Evolutionary conservation across 2,329 filamentous ascomycete genomes (phyloP).

Genomic region (Fonsecaea monophora): DNA sequence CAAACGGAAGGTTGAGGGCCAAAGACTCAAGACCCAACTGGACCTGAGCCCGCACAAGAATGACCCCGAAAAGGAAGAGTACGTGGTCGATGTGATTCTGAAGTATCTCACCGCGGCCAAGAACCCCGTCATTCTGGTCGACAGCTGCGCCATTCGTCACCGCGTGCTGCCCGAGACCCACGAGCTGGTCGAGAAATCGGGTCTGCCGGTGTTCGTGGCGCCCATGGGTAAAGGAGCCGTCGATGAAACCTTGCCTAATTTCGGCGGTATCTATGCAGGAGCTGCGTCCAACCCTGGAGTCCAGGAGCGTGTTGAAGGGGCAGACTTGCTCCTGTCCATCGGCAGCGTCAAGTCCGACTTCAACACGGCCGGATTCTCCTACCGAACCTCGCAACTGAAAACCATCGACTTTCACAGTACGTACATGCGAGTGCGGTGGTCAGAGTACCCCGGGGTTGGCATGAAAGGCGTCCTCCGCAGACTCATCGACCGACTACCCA

Average conservation of each 20-base stretch:
- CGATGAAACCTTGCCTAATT: conserved; percentile 56
- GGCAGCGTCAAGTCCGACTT: conserved; percentile 57
- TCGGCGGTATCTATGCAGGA: conserved; percentile 59
- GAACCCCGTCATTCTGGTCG: conserved; percentile 60
- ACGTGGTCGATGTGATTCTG: conserved; percentile 43
- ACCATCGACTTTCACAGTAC: conserved; percentile 83
- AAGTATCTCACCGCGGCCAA: conserved; percentile 54
- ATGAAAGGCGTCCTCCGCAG: conserved; percentile 81
- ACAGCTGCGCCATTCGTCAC: conserved; percentile 56
- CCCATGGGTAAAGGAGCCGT: conserved; percentile 60
- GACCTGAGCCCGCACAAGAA: conserved; percentile 35
- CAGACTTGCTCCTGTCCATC: conserved; percentile 58
- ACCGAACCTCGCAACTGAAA: conserved; percentile 75
- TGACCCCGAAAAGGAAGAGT: conserved; percentile 40
- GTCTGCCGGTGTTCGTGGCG: conserved; percentile 57
- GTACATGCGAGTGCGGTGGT: conserved; percentile 75
- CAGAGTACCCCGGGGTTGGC: conserved; percentile 76
- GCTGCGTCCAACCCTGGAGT: conserved; percentile 48
- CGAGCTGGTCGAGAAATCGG: conserved; percentile 51
- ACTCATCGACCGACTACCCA: conserved; percentile 64
- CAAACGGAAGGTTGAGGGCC: conserved; percentile 61
- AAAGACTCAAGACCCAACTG: conserved; percentile 71
- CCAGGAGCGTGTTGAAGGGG: conserved; percentile 49
- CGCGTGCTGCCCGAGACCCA: conserved; percentile 53
- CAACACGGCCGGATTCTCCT: conserved; percentile 55